Percentiles rank a stretch among this genome's conserved stretches.
Evolutionary conservation across 176 grass and related monocot genomes (phyloP).

Genomic region (Eleusine coracana): DNA sequence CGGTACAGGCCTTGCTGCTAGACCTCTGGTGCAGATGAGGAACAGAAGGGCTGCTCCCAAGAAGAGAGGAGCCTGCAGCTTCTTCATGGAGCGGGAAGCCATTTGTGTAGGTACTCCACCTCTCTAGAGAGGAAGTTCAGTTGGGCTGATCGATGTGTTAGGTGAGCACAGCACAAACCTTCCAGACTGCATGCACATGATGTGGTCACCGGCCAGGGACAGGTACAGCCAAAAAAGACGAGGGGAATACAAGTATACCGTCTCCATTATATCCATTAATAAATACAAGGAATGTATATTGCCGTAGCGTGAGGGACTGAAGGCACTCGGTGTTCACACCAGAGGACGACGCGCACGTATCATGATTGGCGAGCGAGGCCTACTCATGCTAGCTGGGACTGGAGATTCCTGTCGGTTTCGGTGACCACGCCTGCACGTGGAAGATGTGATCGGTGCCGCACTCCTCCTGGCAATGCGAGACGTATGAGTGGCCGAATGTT

Average conservation of each 20-base stretch:
- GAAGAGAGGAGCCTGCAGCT: constrained; percentile 22
- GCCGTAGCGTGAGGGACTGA: neutral
- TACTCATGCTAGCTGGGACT: too few relatives aligned
- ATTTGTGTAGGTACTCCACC: neutral
- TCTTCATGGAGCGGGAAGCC: constrained; percentile 40
- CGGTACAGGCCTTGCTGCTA: constrained; percentile 41
- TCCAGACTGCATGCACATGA: neutral
- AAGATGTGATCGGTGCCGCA: neutral
- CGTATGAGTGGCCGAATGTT: neutral
- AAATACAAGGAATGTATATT: neutral
- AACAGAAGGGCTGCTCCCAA: constrained; percentile 44
- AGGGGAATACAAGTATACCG: neutral
- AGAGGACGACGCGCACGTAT: neutral
- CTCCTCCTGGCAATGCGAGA: neutral
- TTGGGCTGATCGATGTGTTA: neutral
- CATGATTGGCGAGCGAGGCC: neutral
- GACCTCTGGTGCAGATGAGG: constrained; percentile 33
- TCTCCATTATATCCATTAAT: neutral
- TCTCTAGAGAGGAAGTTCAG: neutral
- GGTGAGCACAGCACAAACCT: constrained; percentile 20
- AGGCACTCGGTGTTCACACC: neutral
- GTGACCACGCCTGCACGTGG: neutral
- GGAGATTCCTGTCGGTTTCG: constrained; percentile 7
- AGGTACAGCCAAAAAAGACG: neutral
- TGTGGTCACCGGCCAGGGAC: neutral